Conservation (phyloP, 371 early-diverging fungal species). For the Dentiscutata heterogama region DNA sequence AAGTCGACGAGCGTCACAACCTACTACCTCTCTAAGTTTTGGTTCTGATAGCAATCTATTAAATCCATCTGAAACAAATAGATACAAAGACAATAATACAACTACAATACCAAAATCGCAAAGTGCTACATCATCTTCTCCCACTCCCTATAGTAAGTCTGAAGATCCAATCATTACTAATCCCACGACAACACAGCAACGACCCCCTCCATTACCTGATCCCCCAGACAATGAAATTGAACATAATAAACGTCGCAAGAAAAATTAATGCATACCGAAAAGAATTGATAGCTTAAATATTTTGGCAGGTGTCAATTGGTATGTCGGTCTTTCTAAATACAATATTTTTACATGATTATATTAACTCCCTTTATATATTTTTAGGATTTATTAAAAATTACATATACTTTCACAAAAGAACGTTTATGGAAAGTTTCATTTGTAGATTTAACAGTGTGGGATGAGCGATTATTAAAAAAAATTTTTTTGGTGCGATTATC, state of each 20-base stretch:
- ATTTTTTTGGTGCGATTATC: too few relatives aligned
- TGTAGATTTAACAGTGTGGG: too few relatives aligned
- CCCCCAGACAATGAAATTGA: conserved; percentile 30
- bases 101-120: not conserved
- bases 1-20: conserved; percentile 22
- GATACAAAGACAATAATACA: conserved; percentile 29
- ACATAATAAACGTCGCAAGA: conserved; percentile 6
- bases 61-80: conserved; percentile 36
- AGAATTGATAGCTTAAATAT: too few relatives aligned
- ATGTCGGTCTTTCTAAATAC: too few relatives aligned
- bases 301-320: too few relatives aligned
- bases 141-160: conserved; percentile 20
- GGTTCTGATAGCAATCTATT: conserved; percentile 42
- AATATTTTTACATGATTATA: too few relatives aligned
- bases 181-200: conserved; percentile 11
- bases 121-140: conserved; percentile 21
- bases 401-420: too few relatives aligned
- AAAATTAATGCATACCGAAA: not conserved
- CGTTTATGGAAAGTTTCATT: too few relatives aligned
- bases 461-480: too few relatives aligned
- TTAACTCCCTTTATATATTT: too few relatives aligned
- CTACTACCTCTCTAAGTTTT: conserved; percentile 39
- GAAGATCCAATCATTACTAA: not conserved
- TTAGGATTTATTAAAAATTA: too few relatives aligned
- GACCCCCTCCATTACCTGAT: conserved; percentile 38